phyloP scores from a whole-genome alignment of 371 early-diverging fungal species.

The Mucor piriformis region DNA sequence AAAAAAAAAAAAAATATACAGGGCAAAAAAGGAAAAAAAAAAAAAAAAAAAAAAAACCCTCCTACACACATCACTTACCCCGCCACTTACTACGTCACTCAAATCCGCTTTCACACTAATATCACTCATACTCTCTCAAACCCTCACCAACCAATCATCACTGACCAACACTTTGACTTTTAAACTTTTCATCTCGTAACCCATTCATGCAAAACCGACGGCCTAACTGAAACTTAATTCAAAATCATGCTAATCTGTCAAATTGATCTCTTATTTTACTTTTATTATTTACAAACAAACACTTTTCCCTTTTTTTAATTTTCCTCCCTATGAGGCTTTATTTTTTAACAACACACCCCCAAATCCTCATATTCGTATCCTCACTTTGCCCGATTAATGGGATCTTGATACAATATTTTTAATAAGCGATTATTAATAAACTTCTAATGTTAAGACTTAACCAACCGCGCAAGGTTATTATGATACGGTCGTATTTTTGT shows the following conservation, averaged over 20 bases:
- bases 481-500: no score
- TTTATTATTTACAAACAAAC: not conserved
- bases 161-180: no score
- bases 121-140: not conserved
- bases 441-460: constrained; percentile 1
- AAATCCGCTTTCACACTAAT: not conserved
- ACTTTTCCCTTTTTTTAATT: not conserved
- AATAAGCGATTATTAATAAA: not conserved
- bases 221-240: no score
- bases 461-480: no score
- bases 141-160: not conserved
- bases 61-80: not conserved
- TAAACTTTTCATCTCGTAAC: no score
- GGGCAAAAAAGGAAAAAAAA: not conserved
- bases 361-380: no score
- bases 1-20: not conserved
- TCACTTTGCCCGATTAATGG: no score
- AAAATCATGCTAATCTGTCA: no score
- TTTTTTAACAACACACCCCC: no score
- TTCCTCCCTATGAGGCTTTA: not conserved
- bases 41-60: not conserved
- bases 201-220: no score
- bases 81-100: no score
- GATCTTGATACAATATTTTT: not conserved
- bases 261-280: not conserved